Evolutionary conservation across 106 monocot species (phyloP).

Genomic region (Posidonia australis): DNA sequence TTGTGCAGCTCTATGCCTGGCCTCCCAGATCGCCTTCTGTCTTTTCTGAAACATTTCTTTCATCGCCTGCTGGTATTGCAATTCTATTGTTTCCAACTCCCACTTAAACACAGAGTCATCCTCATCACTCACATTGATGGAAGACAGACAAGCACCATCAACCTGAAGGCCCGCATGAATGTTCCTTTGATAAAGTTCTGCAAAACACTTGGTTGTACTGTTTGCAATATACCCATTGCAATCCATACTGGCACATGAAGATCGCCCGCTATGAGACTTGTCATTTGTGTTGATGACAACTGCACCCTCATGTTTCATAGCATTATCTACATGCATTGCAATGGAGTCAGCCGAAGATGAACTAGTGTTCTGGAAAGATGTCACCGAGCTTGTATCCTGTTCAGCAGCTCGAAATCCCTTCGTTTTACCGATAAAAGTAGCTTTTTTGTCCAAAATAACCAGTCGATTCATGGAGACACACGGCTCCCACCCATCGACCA

Average conservation of each 20-base stretch:
- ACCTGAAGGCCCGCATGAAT: not conserved
- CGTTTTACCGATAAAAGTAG: not conserved
- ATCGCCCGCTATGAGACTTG: not conserved
- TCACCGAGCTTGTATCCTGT: not conserved
- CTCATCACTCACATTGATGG: not conserved
- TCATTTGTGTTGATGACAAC: not conserved
- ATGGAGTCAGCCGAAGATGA: not conserved
- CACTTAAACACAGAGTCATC: not conserved
- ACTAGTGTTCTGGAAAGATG: not conserved
- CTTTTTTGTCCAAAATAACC: not conserved
- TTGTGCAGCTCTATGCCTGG: not conserved
- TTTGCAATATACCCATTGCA: not conserved
- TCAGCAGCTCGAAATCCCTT: not conserved
- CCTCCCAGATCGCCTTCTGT: not conserved
- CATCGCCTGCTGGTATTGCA: not conserved
- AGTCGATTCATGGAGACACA: conserved; percentile 16
- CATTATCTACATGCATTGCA: not conserved
- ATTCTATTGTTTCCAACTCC: conserved; percentile 3
- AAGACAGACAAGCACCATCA: not conserved
- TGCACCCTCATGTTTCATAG: not conserved
- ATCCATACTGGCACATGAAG: not conserved
- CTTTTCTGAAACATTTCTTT: not conserved
- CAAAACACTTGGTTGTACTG: not conserved
- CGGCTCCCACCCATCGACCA: conserved; percentile 38
- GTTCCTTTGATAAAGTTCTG: not conserved